Conservation (phyloP, 345 rosid species). For the Gossypium herbaceum region DNA sequence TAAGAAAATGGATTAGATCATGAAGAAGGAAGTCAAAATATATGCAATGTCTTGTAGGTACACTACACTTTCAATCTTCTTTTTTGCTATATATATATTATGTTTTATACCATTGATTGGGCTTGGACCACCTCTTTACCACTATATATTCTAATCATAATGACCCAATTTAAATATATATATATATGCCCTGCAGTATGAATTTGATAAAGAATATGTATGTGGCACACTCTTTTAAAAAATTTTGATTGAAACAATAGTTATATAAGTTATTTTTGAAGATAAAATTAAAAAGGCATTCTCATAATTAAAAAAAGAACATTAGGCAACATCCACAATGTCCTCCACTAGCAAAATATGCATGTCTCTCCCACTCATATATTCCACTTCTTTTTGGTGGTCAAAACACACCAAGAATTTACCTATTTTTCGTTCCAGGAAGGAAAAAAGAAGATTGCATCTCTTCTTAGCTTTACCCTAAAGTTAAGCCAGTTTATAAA, state of each 20-base stretch:
- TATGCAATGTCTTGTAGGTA: neutral
- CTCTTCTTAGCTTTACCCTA: slow-evolving; percentile 21
- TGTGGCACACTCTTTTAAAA: too few relatives aligned
- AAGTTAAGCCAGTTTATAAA: slow-evolving; percentile 19
- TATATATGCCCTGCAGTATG: neutral
- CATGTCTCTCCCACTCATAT: slow-evolving; percentile 23
- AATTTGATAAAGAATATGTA: too few relatives aligned
- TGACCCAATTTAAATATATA: too few relatives aligned
- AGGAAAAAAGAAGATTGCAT: neutral
- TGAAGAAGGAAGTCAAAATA: neutral
- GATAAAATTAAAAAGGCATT: too few relatives aligned
- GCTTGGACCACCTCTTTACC: slow-evolving; percentile 26
- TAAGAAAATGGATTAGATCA: neutral
- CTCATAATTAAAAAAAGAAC: neutral
- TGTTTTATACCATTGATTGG: slow-evolving; percentile 20
- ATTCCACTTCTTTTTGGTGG: neutral
- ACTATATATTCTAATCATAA: neutral
- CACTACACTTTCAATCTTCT: neutral
- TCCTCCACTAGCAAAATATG: slow-evolving; percentile 25
- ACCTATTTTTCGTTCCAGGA: neutral
- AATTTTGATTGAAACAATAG: too few relatives aligned
- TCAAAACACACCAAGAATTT: neutral
- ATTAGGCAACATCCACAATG: slow-evolving; percentile 16
- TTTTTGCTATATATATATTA: neutral
- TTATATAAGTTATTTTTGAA: too few relatives aligned